Evolutionary conservation across 164 flowering plant species (phyloP).

Genomic region (Magnolia sinica): DNA sequence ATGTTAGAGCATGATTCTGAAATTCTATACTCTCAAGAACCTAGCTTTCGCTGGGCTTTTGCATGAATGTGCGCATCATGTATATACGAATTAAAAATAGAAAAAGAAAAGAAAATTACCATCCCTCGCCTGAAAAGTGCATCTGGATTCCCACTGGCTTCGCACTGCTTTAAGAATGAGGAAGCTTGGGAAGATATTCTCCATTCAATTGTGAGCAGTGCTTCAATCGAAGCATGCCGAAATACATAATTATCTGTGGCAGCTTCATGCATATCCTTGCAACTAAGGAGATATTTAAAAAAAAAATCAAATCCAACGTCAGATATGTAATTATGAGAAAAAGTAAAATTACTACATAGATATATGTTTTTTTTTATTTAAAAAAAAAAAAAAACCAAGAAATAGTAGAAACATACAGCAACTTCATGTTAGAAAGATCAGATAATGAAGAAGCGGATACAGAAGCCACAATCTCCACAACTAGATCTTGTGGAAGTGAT

Average conservation of each 20-base stretch:
- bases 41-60: too few relatives aligned
- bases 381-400: not conserved
- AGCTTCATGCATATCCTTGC: constrained; percentile 2
- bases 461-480: not conserved
- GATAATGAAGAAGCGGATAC: not conserved
- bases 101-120: constrained; percentile 1
- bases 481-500: not conserved
- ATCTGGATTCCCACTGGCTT: constrained; percentile 9
- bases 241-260: not conserved
- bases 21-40: too few relatives aligned
- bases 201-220: not conserved
- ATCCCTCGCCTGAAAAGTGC: constrained; percentile 8
- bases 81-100: not conserved
- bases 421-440: not conserved
- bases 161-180: not conserved
- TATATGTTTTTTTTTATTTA: not conserved
- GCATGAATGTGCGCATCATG: too few relatives aligned
- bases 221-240: not conserved
- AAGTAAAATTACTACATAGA: not conserved
- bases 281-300: constrained; percentile 3
- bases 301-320: not conserved
- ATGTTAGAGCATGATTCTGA: not conserved
- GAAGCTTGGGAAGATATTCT: not conserved
- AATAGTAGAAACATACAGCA: not conserved
- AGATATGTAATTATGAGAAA: not conserved